Conservation (phyloP, 2,329 filamentous ascomycete species). For the Paecilomyces niveus region DNA sequence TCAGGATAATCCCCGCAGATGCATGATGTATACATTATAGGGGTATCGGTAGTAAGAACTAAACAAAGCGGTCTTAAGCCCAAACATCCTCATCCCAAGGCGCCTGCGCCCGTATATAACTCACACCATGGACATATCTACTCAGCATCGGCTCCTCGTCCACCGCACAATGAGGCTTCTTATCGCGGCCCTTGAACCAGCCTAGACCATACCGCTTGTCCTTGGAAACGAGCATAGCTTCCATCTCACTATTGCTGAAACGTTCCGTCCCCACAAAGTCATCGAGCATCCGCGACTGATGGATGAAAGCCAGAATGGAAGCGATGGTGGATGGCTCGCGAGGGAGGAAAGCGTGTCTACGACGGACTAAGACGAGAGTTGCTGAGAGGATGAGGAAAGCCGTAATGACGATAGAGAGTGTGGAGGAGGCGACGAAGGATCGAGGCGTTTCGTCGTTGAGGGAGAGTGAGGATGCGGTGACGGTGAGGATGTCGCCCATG, state of each 20-base stretch:
- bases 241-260: conserved; percentile 56
- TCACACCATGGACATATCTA: conserved; percentile 56
- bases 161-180: conserved; percentile 66
- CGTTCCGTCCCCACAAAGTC: conserved; percentile 66
- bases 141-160: conserved; percentile 66
- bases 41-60: background rate
- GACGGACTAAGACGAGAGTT: conserved; percentile 52
- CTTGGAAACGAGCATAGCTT: conserved; percentile 49
- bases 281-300: conserved; percentile 73
- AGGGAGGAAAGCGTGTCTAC: conserved; percentile 65
- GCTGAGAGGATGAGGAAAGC: conserved; percentile 57
- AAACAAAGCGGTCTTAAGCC: background rate
- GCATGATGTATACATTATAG: background rate
- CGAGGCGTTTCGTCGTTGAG: conserved; percentile 42
- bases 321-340: conserved; percentile 74
- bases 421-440: conserved; percentile 62
- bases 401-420: conserved; percentile 57
- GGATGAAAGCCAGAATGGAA: conserved; percentile 67
- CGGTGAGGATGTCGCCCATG: conserved; percentile 40
- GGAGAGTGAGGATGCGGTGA: conserved; percentile 41
- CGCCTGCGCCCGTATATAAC: conserved; percentile 21
- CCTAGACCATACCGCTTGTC: conserved; percentile 67
- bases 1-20: background rate
- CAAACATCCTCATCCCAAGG: conserved; percentile 14
- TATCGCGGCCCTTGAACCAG: conserved; percentile 69